These are phyloP conservation scores for Lactuca sativa DNA, from an alignment of 129 eudicot species.

Conservation along the genomic window DNA sequence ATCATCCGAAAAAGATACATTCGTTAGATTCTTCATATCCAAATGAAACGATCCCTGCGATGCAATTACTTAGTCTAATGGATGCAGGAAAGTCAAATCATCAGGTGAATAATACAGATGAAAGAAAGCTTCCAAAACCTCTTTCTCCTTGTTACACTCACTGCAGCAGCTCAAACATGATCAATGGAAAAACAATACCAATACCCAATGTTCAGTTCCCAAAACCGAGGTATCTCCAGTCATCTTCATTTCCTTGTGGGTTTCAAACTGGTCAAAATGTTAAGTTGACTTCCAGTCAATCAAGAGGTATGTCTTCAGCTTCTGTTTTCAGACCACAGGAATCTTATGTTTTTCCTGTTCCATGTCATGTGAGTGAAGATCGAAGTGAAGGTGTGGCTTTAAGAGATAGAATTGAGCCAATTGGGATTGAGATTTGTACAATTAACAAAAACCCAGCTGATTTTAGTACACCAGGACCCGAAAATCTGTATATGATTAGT, in stretches of 20 bases:
- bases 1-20: constrained; percentile 4
- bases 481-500: constrained; percentile 43
- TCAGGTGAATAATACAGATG: constrained; percentile 24
- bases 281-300: constrained; percentile 19
- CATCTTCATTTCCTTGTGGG: constrained; percentile 9
- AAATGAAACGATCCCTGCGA: constrained; percentile 81
- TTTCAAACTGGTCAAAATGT: constrained; percentile 25
- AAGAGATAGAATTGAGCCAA: constrained; percentile 5
- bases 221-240: constrained; percentile 15
- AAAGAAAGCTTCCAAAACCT: constrained; percentile 35
- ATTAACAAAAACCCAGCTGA: constrained; percentile 85
- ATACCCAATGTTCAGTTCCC: constrained; percentile 27
- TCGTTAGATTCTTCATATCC: constrained; percentile 43
- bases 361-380: constrained; percentile 23
- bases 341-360: constrained; percentile 22
- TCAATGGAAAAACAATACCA: constrained; percentile 19
- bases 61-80: constrained; percentile 86
- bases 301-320: constrained; percentile 37
- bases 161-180: constrained; percentile 29
- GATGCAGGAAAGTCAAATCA: constrained; percentile 47
- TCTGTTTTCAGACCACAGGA: constrained; percentile 29
- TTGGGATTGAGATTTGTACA: constrained; percentile 39
- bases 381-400: constrained; percentile 22
- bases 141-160: constrained; percentile 42
- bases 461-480: constrained; percentile 62